Evolutionary conservation across 176 grass and related monocot species (phyloP).

Genomic region (Alloteropsis semialata): DNA sequence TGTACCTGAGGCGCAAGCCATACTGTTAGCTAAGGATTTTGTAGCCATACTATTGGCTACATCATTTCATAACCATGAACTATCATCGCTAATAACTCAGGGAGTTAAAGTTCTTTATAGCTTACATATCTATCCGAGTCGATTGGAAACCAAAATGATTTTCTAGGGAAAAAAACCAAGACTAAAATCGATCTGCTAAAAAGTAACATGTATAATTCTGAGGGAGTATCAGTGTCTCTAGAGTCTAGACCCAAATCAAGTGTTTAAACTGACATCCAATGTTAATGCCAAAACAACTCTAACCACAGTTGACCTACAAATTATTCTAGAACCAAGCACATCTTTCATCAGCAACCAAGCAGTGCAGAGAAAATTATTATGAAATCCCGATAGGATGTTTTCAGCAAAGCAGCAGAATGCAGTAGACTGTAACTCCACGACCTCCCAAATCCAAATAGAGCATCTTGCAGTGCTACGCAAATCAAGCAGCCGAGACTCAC

Average conservation of each 20-base stretch:
- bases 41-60: no score
- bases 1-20: no score
- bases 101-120: no score
- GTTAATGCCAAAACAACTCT: neutral
- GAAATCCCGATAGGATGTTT: neutral
- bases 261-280: neutral
- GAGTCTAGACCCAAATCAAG: neutral
- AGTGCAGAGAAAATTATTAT: neutral
- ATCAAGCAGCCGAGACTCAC: neutral
- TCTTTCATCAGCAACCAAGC: neutral
- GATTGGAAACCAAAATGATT: no score
- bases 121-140: no score
- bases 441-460: neutral
- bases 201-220: neutral
- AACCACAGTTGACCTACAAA: neutral
- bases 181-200: no score
- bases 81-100: no score
- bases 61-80: no score
- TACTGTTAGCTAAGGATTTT: no score
- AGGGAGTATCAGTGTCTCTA: neutral
- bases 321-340: neutral
- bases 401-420: neutral
- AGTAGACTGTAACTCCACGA: neutral
- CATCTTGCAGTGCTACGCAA: neutral
- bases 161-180: no score